Conservation (phyloP, 2,329 filamentous ascomycete genomes). For the Zasmidium citrigriseum region DNA sequence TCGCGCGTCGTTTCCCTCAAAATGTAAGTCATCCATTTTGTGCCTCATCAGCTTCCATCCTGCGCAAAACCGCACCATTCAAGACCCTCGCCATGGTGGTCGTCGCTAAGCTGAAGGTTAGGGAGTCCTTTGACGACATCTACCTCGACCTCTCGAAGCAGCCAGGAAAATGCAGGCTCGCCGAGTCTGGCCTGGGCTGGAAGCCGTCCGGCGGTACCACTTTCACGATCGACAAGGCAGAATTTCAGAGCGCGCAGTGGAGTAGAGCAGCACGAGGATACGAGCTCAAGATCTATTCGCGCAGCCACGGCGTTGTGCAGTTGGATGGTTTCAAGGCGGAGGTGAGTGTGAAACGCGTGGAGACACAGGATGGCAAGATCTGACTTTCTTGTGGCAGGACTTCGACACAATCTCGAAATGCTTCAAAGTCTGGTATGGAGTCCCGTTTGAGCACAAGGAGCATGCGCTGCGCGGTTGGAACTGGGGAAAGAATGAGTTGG, state of each 20-base stretch:
- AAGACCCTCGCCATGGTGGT: not conserved
- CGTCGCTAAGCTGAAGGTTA: constrained; percentile 32
- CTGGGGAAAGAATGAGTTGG: constrained; percentile 98
- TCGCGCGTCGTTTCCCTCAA: not conserved
- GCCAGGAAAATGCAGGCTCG: constrained; percentile 89
- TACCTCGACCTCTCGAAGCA: constrained; percentile 94
- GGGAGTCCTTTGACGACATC: constrained; percentile 96
- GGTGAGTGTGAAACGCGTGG: constrained; percentile 41
- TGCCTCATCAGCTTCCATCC: not conserved
- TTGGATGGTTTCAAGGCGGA: constrained; percentile 94
- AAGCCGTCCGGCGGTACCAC: constrained; percentile 88
- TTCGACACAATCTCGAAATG: constrained; percentile 86
- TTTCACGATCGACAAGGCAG: constrained; percentile 85
- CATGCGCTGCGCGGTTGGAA: constrained; percentile 97
- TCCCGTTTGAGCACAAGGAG: constrained; percentile 87
- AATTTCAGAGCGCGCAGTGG: constrained; percentile 89
- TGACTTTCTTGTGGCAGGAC: constrained; percentile 59
- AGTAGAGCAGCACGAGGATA: constrained; percentile 89
- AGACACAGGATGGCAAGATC: constrained; percentile 8
- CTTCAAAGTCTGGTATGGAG: constrained; percentile 98
- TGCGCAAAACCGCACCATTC: not conserved
- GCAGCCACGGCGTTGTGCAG: constrained; percentile 83
- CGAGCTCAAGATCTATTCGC: constrained; percentile 87
- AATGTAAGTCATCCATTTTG: not conserved
- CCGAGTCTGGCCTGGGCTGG: constrained; percentile 93